These are phyloP conservation scores for Pythium coloratum DNA, from an alignment of 352 stramenopile species.

Conservation along the genomic window DNA sequence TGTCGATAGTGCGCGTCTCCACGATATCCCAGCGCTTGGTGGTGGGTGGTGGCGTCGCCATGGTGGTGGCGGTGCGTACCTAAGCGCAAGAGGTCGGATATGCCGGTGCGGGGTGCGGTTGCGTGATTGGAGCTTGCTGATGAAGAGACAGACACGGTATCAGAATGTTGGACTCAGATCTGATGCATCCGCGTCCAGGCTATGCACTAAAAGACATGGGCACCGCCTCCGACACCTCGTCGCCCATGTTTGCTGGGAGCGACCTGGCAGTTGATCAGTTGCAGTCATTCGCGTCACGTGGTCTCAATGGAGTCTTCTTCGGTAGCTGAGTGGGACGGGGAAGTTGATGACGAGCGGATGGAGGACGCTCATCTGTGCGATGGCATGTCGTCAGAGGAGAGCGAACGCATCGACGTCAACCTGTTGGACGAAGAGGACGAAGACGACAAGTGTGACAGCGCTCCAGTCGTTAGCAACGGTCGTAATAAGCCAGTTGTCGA, in stretches of 20 bases:
- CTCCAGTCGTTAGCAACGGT: neutral
- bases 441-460: neutral
- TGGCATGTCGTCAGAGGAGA: neutral
- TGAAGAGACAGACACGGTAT: conserved; percentile 3
- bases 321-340: no score
- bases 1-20: conserved; percentile 53
- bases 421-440: neutral
- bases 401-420: neutral
- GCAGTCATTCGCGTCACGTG: neutral
- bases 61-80: neutral
- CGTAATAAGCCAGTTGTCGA: neutral
- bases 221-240: neutral
- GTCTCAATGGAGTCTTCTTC: neutral
- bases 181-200: neutral
- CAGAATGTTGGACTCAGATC: neutral
- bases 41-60: conserved; percentile 14
- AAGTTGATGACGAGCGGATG: neutral
- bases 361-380: neutral
- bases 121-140: conserved; percentile 2
- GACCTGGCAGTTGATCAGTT: neutral
- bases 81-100: no score
- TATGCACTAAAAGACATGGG: neutral
- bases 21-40: conserved; percentile 62
- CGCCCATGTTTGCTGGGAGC: neutral
- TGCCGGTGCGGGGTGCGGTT: neutral